These are phyloP conservation scores for Massarina eburnea DNA, from an alignment of 2,329 filamentous ascomycete species.

Conservation along the genomic window DNA sequence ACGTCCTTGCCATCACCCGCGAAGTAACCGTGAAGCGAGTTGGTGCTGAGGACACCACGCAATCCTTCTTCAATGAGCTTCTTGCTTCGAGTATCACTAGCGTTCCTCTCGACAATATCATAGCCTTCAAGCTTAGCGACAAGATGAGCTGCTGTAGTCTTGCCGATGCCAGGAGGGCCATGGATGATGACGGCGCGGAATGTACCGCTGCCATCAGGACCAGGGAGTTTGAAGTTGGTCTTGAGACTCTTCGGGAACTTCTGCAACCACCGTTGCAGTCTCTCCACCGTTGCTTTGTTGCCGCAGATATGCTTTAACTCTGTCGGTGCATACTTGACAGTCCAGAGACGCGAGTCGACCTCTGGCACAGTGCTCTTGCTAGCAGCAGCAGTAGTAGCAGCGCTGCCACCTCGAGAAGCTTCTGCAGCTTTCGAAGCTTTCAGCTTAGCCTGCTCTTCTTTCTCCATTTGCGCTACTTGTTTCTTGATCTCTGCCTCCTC, in stretches of 20 bases:
- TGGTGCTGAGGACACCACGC: conserved; percentile 91
- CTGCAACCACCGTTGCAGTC: conserved; percentile 82
- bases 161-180: conserved; percentile 93
- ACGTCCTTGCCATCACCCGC: conserved; percentile 79
- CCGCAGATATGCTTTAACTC: conserved; percentile 87
- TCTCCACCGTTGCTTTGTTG: conserved; percentile 88
- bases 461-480: conserved; percentile 83
- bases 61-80: conserved; percentile 88
- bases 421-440: conserved; percentile 50
- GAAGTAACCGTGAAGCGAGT: conserved; percentile 88
- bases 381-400: conserved; percentile 24
- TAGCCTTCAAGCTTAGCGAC: conserved; percentile 91
- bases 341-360: conserved; percentile 66
- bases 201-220: conserved; percentile 79
- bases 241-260: conserved; percentile 79
- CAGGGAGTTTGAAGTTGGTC: conserved; percentile 77
- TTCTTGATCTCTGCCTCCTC: conserved; percentile 81
- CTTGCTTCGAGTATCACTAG: conserved; percentile 94
- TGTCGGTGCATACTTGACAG: conserved; percentile 90
- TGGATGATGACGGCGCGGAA: conserved; percentile 93
- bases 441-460: conserved; percentile 76
- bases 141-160: conserved; percentile 94
- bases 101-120: conserved; percentile 92
- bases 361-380: conserved; percentile 20
- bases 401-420: conserved; percentile 41